Conservation (phyloP, 2,329 filamentous ascomycete species). For the Arthrobotrys sinensis region DNA sequence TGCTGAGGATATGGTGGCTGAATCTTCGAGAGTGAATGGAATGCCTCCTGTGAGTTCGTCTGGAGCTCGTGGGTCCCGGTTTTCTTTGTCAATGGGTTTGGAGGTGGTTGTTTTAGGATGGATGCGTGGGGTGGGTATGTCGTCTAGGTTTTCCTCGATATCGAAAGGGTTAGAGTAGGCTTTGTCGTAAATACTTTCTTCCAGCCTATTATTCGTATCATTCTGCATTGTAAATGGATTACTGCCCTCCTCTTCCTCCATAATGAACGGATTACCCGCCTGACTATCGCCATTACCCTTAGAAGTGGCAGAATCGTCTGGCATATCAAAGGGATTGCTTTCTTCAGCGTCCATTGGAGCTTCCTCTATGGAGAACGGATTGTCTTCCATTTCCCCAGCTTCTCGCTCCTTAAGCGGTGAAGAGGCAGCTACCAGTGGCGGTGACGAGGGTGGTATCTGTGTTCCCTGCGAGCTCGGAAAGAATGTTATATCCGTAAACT, state of each 20-base stretch:
- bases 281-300: slow-evolving; percentile 16
- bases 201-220: neutral
- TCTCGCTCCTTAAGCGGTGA: slow-evolving; percentile 13
- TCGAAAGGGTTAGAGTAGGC: slow-evolving; percentile 49
- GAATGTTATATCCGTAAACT: slow-evolving; percentile 52
- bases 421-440: slow-evolving; percentile 25
- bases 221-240: slow-evolving; percentile 38
- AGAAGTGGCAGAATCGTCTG: slow-evolving; percentile 18
- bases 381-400: slow-evolving; percentile 34
- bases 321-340: slow-evolving; percentile 42
- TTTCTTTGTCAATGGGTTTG: slow-evolving; percentile 51
- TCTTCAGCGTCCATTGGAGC: slow-evolving; percentile 13
- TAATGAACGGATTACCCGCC: slow-evolving; percentile 21
- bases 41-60: slow-evolving; percentile 22
- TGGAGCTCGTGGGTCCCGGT: slow-evolving; percentile 24
- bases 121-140: slow-evolving; percentile 38
- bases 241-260: neutral
- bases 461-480: slow-evolving; percentile 50
- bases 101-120: slow-evolving; percentile 16
- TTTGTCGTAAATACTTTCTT: slow-evolving; percentile 51
- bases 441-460: slow-evolving; percentile 40
- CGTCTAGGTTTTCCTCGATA: slow-evolving; percentile 46
- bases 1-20: neutral
- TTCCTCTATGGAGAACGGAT: slow-evolving; percentile 50
- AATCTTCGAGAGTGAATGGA: slow-evolving; percentile 51